These are phyloP conservation scores for Colletotrichum incanum DNA, from an alignment of 2,329 filamentous ascomycete species.

Conservation along the genomic window DNA sequence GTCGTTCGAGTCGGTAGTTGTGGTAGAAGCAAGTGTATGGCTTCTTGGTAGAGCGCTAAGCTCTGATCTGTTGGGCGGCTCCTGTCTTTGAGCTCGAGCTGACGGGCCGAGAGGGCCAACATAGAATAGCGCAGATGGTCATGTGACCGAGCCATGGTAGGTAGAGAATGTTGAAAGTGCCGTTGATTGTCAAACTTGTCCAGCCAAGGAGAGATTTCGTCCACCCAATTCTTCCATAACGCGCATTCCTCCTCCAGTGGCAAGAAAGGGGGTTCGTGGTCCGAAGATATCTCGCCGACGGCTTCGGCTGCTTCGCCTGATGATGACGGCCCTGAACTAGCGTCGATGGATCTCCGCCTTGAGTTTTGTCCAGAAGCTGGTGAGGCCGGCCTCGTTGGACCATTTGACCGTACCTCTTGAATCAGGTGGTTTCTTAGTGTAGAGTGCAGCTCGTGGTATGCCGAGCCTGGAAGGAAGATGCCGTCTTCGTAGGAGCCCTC, in stretches of 20 bases:
- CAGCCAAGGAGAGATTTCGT: conserved; percentile 62
- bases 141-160: conserved; percentile 64
- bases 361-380: conserved; percentile 22
- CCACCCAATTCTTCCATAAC: conserved; percentile 60
- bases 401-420: conserved; percentile 59
- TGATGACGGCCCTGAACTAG: conserved; percentile 16
- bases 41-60: conserved; percentile 69
- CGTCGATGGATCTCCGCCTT: conserved; percentile 24
- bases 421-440: conserved; percentile 62
- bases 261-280: conserved; percentile 39
- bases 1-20: conserved; percentile 52
- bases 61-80: conserved; percentile 63
- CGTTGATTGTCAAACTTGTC: conserved; percentile 72
- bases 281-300: conserved; percentile 28
- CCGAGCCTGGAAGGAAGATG: conserved; percentile 63
- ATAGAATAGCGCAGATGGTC: conserved; percentile 66
- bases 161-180: conserved; percentile 67
- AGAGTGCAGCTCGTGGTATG: conserved; percentile 63
- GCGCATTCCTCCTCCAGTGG: conserved; percentile 52
- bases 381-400: conserved; percentile 49
- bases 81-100: conserved; percentile 65
- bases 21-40: conserved; percentile 61
- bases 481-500: conserved; percentile 56
- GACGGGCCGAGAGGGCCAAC: conserved; percentile 69
- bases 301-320: conserved; percentile 18